Evolutionary conservation across 2,329 filamentous ascomycete genomes (phyloP).

Genomic region (Ophiostoma sp.): DNA sequence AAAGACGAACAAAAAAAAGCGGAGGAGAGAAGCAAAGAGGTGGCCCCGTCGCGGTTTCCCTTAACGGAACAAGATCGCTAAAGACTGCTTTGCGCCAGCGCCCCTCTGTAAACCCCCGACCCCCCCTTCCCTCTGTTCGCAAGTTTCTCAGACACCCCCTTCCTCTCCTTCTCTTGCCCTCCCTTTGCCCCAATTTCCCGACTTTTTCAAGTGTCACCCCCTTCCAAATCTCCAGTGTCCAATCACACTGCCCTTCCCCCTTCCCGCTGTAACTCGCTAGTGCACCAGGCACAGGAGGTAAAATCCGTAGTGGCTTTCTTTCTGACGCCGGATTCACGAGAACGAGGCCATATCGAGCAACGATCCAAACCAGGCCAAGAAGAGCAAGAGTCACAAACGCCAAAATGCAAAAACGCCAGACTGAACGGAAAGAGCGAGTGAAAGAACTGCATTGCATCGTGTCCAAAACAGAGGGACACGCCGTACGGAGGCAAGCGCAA

Average conservation of each 20-base stretch:
- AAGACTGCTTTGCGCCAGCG: conserved; percentile 13
- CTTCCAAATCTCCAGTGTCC: conserved; percentile 19
- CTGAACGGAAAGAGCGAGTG: neutral
- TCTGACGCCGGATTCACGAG: conserved; percentile 21
- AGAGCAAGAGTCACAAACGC: neutral
- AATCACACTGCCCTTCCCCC: conserved; percentile 18
- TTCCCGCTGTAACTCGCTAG: conserved; percentile 26
- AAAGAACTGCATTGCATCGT: neutral
- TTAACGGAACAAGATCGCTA: conserved; percentile 23
- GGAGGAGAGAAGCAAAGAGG: conserved; percentile 11
- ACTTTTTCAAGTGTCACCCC: conserved; percentile 15
- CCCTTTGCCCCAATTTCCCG: conserved; percentile 20
- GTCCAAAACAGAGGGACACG: neutral
- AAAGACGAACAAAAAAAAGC: conserved; percentile 21
- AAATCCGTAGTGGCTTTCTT: conserved; percentile 19
- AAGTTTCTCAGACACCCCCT: neutral
- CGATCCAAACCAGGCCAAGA: conserved; percentile 5
- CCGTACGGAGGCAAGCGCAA: neutral
- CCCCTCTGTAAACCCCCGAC: neutral
- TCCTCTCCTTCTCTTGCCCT: neutral
- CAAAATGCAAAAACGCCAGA: conserved; percentile 11
- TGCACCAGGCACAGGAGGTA: conserved; percentile 21
- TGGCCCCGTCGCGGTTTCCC: conserved; percentile 10
- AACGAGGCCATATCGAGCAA: conserved; percentile 6
- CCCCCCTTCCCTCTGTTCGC: neutral